Evolutionary conservation across 495 filamentous ascomycete species (phyloP), one percentile per base, ranked within the genome.

Genomic region (Trichoderma orchidacearum): DNA sequence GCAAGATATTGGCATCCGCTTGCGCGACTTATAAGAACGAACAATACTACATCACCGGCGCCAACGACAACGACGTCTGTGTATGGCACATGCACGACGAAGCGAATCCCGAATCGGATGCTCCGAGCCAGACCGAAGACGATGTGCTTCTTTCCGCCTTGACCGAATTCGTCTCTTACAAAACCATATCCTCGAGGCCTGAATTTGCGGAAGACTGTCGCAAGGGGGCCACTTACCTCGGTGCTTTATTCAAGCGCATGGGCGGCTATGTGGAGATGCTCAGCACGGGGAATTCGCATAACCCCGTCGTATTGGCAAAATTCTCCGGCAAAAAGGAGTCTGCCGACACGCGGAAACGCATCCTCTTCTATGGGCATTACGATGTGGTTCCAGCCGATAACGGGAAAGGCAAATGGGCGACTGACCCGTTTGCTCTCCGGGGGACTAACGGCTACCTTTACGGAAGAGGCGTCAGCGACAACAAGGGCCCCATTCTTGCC

Each of bases 331-430:
- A 79, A 64, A 79, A 68, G 5, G 65, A 74, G 23, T 76, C 77
- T 2, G 63, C 70, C 0, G 70, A 68, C 13, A 72, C 77, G 27
- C 79, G 89, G 23, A 95, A 91, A 70, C 90, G 86, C 0, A 86
- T 96, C 31, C 74, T 98, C 13, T 98, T 98, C 68, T 98, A 98
- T 66, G 94, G 94, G 3, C 93, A 98, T 62, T 98, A 98, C 70
- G 93, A 98, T 58, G 89, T 98, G n/a, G 90, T 98, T n/a, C 80
- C 87, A 18, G 93, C 94, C 0, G 88, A 94, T 56, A 82, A 85
- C 30, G 84, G 85, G 55, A 78, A 79, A 38, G 77, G 75, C 30
- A 87, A 86, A 59, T 97, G 93, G 93, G 82, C 81, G 54, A 80
- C 82, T 7, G 86, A 95, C 59, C 94, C 93, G 0, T 97, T 95